A percentile compares a stretch with the other conserved stretches of the same genome.
phyloP scores from a whole-genome alignment of 73 alveolate genomes.

The Diophrys appendiculata region DNA sequence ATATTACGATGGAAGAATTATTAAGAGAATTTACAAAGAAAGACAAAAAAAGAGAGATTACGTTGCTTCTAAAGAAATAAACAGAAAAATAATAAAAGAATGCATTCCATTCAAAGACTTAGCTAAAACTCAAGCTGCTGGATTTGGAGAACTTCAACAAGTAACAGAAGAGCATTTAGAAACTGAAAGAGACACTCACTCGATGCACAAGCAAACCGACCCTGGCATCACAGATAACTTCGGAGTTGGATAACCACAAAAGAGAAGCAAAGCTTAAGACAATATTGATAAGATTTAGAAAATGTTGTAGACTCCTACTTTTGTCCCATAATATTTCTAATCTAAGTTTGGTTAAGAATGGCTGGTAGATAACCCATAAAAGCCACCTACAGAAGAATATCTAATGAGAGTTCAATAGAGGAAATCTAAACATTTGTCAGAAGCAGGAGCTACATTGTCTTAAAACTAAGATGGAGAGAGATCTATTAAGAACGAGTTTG shows the following conservation, averaged over 20 bases:
- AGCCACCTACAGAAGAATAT: slow-evolving; percentile 58
- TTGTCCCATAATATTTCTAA: slow-evolving; percentile 34
- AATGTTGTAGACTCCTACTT: slow-evolving; percentile 43
- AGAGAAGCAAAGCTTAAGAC: no score
- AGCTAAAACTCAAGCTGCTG: no score
- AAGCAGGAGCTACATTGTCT: background rate
- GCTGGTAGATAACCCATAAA: slow-evolving; percentile 52
- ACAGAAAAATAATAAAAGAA: no score
- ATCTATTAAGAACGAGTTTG: slow-evolving; percentile 21
- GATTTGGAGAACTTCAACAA: no score
- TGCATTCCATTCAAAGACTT: no score
- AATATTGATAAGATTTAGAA: slow-evolving; percentile 9
- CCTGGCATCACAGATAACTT: no score
- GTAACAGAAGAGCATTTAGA: no score
- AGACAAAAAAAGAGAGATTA: slow-evolving; percentile 30
- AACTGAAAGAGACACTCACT: no score
- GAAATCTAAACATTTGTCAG: no score
- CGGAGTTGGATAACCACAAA: no score
- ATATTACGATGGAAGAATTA: slow-evolving; percentile 23
- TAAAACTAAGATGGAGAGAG: slow-evolving; percentile 1
- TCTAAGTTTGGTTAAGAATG: slow-evolving; percentile 35
- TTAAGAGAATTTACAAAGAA: slow-evolving; percentile 35
- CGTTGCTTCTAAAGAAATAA: slow-evolving; percentile 35
- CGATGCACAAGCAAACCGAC: no score
- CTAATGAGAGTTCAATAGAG: no score